Base-by-base conservation (phyloP, 768 basidiomycete genomes). In the Cystofilobasidium macerans region DNA sequence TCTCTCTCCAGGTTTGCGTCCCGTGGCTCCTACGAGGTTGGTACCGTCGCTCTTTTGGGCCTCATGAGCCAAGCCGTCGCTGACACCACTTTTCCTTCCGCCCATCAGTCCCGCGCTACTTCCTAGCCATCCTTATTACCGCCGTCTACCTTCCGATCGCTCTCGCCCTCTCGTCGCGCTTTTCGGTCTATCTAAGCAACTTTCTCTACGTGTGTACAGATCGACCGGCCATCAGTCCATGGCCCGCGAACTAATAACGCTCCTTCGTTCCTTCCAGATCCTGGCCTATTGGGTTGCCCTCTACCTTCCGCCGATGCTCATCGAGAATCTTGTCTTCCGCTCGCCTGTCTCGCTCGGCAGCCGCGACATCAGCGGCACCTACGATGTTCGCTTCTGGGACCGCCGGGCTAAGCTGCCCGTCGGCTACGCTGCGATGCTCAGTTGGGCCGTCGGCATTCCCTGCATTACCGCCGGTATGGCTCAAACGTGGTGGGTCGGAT, bases 71-170 rank as follows among this genome's bases (percentile, higher is more conserved):
- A 9, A 30, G 45, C n/a, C 36, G 24, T 32, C 30, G 33, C 57
- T 65, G 28, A 61, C 22, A 28, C 14, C n/a, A 7, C 36, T 13
- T n/a, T 38, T n/a, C 35, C 32, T n/a, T 20, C 45, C 40, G 30
- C 26, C 38, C 26, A 54, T 14, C 59, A 67, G 79, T 88, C 9
- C 87, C 87, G 1, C 80, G 86, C 71, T 88, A 85, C 74, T 76
- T 87, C 14, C 84, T 89, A 73, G 81, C 83, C 7, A 70, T 88
- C 16, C 69, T 87, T 57, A 83, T 83, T 8, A 84, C 81, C 14
- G 85, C 81, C 3, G 82, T 87, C 85, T 86, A 61, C 63, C 83
- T 80, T 18, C 69, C 16, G 24, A 53, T 67, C 59, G 65, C 65
- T 8, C 61, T 67, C 22, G 65, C 65, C 32, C 65, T 67, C 12